A percentile compares a stretch with the other conserved stretches of the same genome.
Evolutionary conservation across 192 early-diverging fungal species (phyloP).

Genomic region (Dissophora globulifera): DNA sequence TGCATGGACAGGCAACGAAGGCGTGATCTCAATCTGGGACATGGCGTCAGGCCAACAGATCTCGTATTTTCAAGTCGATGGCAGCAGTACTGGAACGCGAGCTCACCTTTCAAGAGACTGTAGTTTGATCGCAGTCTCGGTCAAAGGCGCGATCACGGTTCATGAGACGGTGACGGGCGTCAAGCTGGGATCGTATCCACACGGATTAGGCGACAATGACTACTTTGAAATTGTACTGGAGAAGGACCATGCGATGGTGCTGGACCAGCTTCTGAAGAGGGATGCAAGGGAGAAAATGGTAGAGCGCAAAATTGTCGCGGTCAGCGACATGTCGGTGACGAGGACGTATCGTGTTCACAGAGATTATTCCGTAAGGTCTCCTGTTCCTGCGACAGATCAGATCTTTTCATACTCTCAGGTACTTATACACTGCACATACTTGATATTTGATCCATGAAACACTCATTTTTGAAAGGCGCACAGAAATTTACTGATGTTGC

Average conservation of each 20-base stretch:
- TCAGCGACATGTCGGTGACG: too few relatives aligned
- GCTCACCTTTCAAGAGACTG: background rate
- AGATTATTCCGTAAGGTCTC: too few relatives aligned
- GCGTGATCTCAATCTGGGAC: conserved; percentile 12
- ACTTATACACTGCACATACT: too few relatives aligned
- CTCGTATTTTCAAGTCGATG: background rate
- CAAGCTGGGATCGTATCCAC: background rate
- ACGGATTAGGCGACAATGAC: background rate
- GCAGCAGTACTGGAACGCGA: background rate
- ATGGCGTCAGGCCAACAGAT: conserved; percentile 2
- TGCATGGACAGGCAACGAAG: conserved; percentile 11
- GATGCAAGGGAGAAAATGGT: too few relatives aligned
- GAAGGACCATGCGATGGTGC: background rate
- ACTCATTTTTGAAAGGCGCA: too few relatives aligned
- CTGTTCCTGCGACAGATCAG: too few relatives aligned
- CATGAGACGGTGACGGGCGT: conserved; percentile 6
- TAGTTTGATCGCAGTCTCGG: background rate
- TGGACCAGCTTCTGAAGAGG: too few relatives aligned
- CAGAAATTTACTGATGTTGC: too few relatives aligned
- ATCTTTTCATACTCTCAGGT: too few relatives aligned
- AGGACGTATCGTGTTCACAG: too few relatives aligned
- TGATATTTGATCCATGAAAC: too few relatives aligned
- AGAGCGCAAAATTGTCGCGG: too few relatives aligned
- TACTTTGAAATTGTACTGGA: background rate
- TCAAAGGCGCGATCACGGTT: background rate